Conservation (phyloP, 2,329 filamentous ascomycete genomes). For the Stylonectria norvegica region DNA sequence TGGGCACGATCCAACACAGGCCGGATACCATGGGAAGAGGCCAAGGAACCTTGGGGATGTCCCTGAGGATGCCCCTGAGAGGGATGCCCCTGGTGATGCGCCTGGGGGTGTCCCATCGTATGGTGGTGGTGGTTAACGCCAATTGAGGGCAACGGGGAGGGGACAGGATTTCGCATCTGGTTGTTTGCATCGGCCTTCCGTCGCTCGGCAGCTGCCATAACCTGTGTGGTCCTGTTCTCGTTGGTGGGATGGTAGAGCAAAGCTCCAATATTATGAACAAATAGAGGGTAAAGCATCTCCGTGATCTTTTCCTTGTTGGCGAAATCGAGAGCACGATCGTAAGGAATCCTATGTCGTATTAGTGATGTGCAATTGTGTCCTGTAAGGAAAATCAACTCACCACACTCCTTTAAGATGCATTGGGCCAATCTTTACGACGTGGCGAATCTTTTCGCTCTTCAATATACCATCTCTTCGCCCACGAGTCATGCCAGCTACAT, state of each 20-base stretch:
- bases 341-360: conserved; percentile 74
- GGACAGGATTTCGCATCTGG: conserved; percentile 59
- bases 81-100: too few species aligned
- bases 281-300: conserved; percentile 88
- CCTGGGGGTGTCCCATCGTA: conserved; percentile 59
- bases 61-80: too few species aligned
- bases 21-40: conserved; percentile 69
- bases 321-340: conserved; percentile 95
- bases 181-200: conserved; percentile 70
- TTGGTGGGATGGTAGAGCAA: conserved; percentile 93
- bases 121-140: conserved; percentile 64
- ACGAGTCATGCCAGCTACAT: conserved; percentile 97
- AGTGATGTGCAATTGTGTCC: conserved; percentile 22
- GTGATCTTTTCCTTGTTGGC: conserved; percentile 99
- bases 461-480: conserved; percentile 92
- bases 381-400: conserved; percentile 53
- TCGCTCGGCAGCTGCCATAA: conserved; percentile 80
- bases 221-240: conserved; percentile 74
- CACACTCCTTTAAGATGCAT: conserved; percentile 99
- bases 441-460: conserved; percentile 94
- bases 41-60: conserved; percentile 48
- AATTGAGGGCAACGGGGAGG: conserved; percentile 60
- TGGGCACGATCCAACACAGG: conserved; percentile 80
- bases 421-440: conserved; percentile 97
- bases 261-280: conserved; percentile 94